A percentile compares a stretch with the other conserved stretches of the same genome.
Evolutionary conservation across 1,139 yeast genomes (phyloP).

Genomic region (Kodamaea fungicola): DNA sequence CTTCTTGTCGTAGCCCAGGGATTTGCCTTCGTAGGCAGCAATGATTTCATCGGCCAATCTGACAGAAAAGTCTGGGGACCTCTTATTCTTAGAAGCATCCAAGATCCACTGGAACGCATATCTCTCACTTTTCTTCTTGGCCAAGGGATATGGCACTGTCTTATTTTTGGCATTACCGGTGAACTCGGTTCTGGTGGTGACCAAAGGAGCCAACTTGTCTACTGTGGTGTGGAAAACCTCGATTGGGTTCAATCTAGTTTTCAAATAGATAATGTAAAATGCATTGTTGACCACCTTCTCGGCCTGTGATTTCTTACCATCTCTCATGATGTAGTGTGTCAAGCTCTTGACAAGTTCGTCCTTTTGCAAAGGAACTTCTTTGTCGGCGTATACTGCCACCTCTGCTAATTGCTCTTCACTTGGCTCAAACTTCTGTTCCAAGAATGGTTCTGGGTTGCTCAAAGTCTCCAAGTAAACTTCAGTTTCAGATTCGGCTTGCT

Average conservation of each 20-base stretch:
- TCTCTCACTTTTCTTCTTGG: conserved; percentile 77
- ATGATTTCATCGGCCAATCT: conserved; percentile 88
- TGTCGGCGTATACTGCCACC: conserved; percentile 45
- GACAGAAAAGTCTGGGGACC: conserved; percentile 77
- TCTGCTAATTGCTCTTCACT: conserved; percentile 58
- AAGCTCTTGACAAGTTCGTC: conserved; percentile 77
- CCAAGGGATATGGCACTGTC: conserved; percentile 79
- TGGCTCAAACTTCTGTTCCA: conserved; percentile 49
- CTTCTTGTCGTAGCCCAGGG: conserved; percentile 82
- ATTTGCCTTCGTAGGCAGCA: conserved; percentile 71
- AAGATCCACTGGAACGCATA: conserved; percentile 88
- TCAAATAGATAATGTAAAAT: conserved; percentile 72
- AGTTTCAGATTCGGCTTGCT: conserved; percentile 33
- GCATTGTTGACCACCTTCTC: conserved; percentile 73
- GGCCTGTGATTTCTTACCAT: conserved; percentile 85
- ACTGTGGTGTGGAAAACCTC: conserved; percentile 67
- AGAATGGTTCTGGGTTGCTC: conserved; percentile 32
- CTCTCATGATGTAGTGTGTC: conserved; percentile 85
- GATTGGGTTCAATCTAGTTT: conserved; percentile 74
- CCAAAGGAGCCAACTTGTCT: conserved; percentile 82
- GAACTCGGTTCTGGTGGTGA: conserved; percentile 71
- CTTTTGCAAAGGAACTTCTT: conserved; percentile 56
- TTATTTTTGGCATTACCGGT: conserved; percentile 85
- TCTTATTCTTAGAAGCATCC: conserved; percentile 78
- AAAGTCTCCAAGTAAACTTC: conserved; percentile 44